Evolutionary conservation across 768 basidiomycete genomes (phyloP), one percentile per base, ranked within the genome.

Genomic region (Rhodosporidiobolus sp.): DNA sequence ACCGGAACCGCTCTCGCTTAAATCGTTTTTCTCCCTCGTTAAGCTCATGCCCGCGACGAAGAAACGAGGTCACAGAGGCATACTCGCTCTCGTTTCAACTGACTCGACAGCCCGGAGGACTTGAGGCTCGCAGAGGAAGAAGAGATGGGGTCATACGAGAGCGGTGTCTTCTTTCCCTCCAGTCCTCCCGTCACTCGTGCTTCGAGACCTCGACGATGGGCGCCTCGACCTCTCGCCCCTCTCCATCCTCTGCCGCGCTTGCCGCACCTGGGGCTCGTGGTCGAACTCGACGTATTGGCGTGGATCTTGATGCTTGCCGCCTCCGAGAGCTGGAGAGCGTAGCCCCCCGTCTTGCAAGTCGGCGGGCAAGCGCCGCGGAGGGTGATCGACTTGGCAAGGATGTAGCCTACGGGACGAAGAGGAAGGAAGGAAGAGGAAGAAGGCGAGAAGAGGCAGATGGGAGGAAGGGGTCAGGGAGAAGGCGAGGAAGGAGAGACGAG

Each of bases 241-340:
- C 50, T 68, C 67, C 6, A 68, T 14, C 30, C 55, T 34, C n/a
- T 46, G 35, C 50, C 49, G 62, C 11, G 67, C 67, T 52, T 52
- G 9, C 59, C 61, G 61, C 59, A 68, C 28, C 32, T 62, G 48
- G 34, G 19, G 11, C 50, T 68, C 52, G n/a, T 68, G 59, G 8
- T 43, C 38, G 28, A 68, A 68, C 26, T n/a, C 0, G 59, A 54
- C 53, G 19, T 11, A 5, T 62, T 55, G n/a, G 12, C 35, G 17
- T 35, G 14, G 43, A 58, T 35, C 26, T 52, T 35, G 59, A 68
- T 68, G 4, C 46, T 54, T 22, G 54, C 34, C 35, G 24, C 22
- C 56, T 38, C 6, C 35, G 3, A 2, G 56, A 58, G 35, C 34
- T 35, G 4, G 35, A 58, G 35, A 20, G 56, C 26, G 22, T 43